Evolutionary conservation across 345 rosid genomes (phyloP).

Genomic region (Bretschneidera sinensis): DNA sequence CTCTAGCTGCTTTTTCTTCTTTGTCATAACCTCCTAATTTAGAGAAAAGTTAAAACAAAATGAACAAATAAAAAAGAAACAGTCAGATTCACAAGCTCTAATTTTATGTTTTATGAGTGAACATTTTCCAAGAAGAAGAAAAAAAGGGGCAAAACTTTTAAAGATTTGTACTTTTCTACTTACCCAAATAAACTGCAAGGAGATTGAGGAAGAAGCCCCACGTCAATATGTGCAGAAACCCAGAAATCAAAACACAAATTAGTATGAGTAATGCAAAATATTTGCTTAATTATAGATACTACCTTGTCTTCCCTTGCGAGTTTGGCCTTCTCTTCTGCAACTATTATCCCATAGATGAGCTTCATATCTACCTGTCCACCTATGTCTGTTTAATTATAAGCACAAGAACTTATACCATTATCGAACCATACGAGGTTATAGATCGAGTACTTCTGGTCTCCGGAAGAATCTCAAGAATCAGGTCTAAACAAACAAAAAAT

Average conservation of each 20-base stretch:
- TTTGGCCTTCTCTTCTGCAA: slow-evolving; percentile 85
- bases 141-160: not conserved
- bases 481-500: not conserved
- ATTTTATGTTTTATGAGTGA: not conserved
- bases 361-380: slow-evolving; percentile 88
- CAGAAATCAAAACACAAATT: slow-evolving; percentile 10
- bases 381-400: slow-evolving; percentile 54
- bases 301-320: slow-evolving; percentile 91
- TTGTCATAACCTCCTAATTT: slow-evolving; percentile 94
- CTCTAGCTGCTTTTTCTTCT: slow-evolving; percentile 95
- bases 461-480: too few relatives aligned
- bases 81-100: not conserved
- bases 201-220: too few relatives aligned
- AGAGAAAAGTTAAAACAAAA: not conserved
- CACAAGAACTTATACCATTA: too few relatives aligned
- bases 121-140: not conserved
- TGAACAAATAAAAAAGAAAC: not conserved
- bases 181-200: slow-evolving; percentile 81
- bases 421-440: too few relatives aligned
- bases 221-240: not conserved
- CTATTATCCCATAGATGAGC: slow-evolving; percentile 88
- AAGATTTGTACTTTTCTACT: slow-evolving; percentile 18
- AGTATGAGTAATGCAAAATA: too few relatives aligned
- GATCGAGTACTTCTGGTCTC: too few relatives aligned
- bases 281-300: too few relatives aligned